phyloP scores from a whole-genome alignment of 352 stramenopile species.

The Globisporangium spiculum region DNA sequence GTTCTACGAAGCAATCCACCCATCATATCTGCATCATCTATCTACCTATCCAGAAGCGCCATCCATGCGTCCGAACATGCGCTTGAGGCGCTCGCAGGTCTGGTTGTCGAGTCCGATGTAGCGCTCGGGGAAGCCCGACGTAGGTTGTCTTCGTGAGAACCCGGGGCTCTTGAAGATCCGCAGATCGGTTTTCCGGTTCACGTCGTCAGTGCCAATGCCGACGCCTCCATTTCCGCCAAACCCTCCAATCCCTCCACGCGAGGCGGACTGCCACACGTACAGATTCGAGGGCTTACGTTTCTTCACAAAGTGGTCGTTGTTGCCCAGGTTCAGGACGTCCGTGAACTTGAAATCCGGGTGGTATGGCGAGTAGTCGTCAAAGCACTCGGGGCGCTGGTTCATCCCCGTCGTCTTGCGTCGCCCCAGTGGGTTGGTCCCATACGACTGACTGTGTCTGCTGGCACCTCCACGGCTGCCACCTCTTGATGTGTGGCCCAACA shows the following conservation, averaged over 20 bases:
- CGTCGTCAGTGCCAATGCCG: not conserved
- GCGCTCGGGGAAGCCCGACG: constrained; percentile 55
- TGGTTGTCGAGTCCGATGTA: constrained; percentile 82
- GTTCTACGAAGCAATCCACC: not conserved
- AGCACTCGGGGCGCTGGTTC: constrained; percentile 42
- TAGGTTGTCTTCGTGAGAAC: constrained; percentile 45
- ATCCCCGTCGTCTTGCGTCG: constrained; percentile 9
- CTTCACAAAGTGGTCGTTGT: constrained; percentile 25
- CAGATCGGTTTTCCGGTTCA: constrained; percentile 47
- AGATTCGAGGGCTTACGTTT: constrained; percentile 1
- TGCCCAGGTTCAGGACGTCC: constrained; percentile 35
- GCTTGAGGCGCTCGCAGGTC: constrained; percentile 69
- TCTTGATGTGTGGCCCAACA: not conserved
- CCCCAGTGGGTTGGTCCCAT: not conserved
- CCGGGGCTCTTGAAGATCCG: constrained; percentile 81
- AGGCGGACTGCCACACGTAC: not conserved
- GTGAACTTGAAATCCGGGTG: constrained; percentile 54
- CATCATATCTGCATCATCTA: not conserved
- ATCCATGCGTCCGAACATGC: constrained; percentile 72
- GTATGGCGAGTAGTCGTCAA: constrained; percentile 82
- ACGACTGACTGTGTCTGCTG: not conserved
- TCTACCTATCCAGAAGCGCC: not conserved
- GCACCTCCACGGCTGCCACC: not conserved
- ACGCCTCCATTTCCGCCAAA: not conserved
- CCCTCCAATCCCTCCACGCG: not conserved